Percentiles rank a stretch among this genome's conserved stretches.
These are phyloP conservation scores for Pulveroboletus sp. DNA, from an alignment of 768 basidiomycete genomes.

Conservation along the genomic window DNA sequence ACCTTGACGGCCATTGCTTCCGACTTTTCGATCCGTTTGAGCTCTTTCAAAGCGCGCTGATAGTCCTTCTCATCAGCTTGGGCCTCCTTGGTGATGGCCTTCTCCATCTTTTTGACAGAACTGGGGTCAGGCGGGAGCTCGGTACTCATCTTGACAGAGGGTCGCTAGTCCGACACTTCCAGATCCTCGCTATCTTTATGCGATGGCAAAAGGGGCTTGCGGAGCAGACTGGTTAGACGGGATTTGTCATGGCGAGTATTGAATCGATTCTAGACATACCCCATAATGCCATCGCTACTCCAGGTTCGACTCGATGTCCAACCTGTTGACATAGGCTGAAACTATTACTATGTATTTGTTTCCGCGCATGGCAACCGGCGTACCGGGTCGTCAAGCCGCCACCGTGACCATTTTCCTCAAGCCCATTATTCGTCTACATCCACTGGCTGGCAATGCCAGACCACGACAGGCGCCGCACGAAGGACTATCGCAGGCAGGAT, in stretches of 20 bases:
- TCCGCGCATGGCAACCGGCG: too few relatives aligned
- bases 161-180: background rate
- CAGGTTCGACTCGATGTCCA: too few relatives aligned
- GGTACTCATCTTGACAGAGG: constrained; percentile 20
- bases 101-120: constrained; percentile 41
- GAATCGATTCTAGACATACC: background rate
- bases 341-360: too few relatives aligned
- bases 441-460: constrained; percentile 19
- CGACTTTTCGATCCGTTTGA: constrained; percentile 50
- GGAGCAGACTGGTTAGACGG: background rate
- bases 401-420: constrained; percentile 1
- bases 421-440: constrained; percentile 24
- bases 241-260: constrained; percentile 4
- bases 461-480: constrained; percentile 9
- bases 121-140: constrained; percentile 19
- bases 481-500: constrained; percentile 6
- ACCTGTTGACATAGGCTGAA: too few relatives aligned
- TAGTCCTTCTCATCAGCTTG: constrained; percentile 48
- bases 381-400: too few relatives aligned
- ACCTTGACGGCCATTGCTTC: constrained; percentile 53
- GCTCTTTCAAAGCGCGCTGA: constrained; percentile 51
- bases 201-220: constrained; percentile 7
- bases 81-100: constrained; percentile 44
- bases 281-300: too few relatives aligned
- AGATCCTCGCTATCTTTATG: background rate